Percentiles rank a stretch among this genome's conserved stretches.
These are phyloP conservation scores for Fusarium pseudocircinatum DNA, from an alignment of 2,329 filamentous ascomycete species.

Conservation along the genomic window DNA sequence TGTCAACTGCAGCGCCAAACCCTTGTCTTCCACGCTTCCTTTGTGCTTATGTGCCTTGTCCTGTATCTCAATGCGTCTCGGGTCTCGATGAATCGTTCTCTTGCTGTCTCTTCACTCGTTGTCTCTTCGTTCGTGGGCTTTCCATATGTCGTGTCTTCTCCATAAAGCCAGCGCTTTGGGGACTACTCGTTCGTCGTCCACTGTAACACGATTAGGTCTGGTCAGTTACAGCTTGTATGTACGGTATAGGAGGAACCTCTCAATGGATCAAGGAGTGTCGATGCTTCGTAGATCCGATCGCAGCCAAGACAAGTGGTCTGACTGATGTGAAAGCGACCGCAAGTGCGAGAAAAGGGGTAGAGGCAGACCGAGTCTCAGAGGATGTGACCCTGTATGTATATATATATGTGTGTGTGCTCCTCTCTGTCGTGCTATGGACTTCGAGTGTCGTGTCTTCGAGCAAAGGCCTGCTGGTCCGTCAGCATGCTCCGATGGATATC, in stretches of 20 bases:
- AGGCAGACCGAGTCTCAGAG: too few species aligned
- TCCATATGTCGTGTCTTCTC: neutral
- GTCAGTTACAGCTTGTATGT: neutral
- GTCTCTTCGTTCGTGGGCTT: neutral
- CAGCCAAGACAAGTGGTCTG: neutral
- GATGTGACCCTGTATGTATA: neutral
- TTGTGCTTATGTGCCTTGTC: rapidly evolving
- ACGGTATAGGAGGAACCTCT: too few species aligned
- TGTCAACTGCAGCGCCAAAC: neutral
- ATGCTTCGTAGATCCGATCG: neutral
- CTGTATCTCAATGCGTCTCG: neutral
- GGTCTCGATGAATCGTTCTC: neutral
- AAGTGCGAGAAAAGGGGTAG: neutral
- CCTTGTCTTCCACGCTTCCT: neutral
- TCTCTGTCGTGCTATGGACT: neutral
- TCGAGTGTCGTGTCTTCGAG: neutral
- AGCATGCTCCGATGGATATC: too few species aligned
- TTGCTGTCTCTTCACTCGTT: too few species aligned
- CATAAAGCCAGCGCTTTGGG: neutral
- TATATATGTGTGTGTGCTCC: neutral
- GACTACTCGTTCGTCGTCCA: neutral
- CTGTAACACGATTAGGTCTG: neutral
- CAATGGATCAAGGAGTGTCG: neutral
- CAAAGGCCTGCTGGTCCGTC: neutral
- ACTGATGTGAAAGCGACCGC: neutral